Conservation (phyloP, 192 early-diverging fungal species). For the Geosiphon pyriformis region DNA sequence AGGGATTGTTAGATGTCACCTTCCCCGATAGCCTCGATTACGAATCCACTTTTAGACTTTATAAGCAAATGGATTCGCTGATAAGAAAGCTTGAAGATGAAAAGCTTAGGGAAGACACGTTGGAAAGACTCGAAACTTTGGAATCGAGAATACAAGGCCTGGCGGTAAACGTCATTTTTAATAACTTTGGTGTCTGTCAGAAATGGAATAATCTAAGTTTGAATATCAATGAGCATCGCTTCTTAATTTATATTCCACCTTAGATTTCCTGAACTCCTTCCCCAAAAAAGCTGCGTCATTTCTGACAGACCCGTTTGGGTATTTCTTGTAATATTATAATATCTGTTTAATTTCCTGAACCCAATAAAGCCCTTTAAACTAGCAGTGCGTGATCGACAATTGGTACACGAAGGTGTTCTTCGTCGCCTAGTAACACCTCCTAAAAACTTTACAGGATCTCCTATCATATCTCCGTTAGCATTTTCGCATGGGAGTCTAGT, state of each 20-base stretch:
- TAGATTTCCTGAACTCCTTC: too few species aligned
- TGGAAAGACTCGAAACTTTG: background rate
- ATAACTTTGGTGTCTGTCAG: too few species aligned
- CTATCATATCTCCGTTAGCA: background rate
- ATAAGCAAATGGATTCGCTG: background rate
- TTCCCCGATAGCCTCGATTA: background rate
- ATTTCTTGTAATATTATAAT: too few species aligned
- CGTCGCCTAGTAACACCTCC: background rate
- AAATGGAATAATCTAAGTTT: too few species aligned
- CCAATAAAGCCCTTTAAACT: constrained; percentile 5
- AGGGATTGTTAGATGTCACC: constrained; percentile 1
- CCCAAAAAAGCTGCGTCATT: too few species aligned
- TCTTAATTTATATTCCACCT: too few species aligned
- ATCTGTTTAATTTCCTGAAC: too few species aligned
- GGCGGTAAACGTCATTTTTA: background rate
- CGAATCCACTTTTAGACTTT: background rate
- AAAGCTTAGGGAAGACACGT: background rate
- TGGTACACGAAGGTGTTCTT: background rate
- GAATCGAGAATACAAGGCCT: background rate
- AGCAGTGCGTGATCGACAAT: background rate
- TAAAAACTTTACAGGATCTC: background rate
- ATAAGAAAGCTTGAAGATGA: background rate
- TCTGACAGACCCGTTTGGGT: too few species aligned
- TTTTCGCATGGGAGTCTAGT: background rate
- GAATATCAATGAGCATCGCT: too few species aligned